phyloP scores from a whole-genome alignment of 2,329 filamentous ascomycete species.

The Fusarium nodosum region DNA sequence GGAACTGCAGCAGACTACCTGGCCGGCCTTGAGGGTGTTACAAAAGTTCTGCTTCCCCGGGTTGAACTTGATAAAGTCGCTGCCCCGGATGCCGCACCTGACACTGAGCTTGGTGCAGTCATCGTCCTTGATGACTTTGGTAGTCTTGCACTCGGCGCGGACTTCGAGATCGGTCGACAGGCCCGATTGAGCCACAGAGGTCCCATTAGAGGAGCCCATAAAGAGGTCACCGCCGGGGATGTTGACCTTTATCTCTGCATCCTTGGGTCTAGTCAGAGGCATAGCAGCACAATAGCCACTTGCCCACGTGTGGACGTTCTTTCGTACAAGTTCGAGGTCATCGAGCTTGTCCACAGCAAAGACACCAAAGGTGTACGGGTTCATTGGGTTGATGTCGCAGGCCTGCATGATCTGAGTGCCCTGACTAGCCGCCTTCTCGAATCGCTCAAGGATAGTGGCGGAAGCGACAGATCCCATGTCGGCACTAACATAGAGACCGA shows the following conservation, averaged over 20 bases:
- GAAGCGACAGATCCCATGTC: neutral
- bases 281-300: neutral
- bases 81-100: constrained; percentile 54
- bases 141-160: constrained; percentile 2
- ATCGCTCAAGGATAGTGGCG: neutral
- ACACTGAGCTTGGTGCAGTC: constrained; percentile 55
- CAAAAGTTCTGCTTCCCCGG: constrained; percentile 39
- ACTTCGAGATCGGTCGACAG: neutral
- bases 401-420: neutral
- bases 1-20: constrained; percentile 57
- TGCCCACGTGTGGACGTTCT: neutral
- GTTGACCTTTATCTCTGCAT: neutral
- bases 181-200: neutral
- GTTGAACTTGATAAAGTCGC: constrained; percentile 55
- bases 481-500: neutral
- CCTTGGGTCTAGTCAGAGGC: constrained; percentile 1
- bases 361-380: neutral
- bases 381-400: neutral
- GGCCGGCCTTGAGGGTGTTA: constrained; percentile 44
- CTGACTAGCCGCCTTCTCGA: neutral
- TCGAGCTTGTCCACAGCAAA: neutral
- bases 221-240: constrained; percentile 1
- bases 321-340: neutral
- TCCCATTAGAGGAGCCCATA: neutral
- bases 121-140: constrained; percentile 30